Percentiles rank a stretch among this genome's conserved stretches.
Conservation (phyloP, 2,329 filamentous ascomycete species). For the Penicillium sp. region DNA sequence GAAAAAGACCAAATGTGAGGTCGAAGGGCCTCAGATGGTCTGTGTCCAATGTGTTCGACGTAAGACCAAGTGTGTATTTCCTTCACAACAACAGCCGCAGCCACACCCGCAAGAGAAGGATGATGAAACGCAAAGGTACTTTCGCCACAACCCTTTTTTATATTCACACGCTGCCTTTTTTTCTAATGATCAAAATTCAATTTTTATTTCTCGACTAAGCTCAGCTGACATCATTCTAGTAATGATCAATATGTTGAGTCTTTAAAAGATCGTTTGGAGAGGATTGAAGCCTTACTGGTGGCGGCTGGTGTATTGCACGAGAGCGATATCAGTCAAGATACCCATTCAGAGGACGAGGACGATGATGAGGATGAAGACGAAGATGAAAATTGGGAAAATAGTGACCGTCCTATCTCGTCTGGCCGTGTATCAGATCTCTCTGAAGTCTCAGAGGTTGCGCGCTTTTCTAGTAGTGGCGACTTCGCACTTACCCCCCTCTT, state of each 20-base stretch:
- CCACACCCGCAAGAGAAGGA: constrained; percentile 66
- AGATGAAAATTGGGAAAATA: constrained; percentile 1
- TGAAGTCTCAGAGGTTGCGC: constrained; percentile 6
- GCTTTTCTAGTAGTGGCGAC: constrained; percentile 39
- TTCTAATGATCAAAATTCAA: neutral
- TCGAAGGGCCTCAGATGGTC: constrained; percentile 68
- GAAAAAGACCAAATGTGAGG: constrained; percentile 87
- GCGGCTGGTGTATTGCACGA: constrained; percentile 80
- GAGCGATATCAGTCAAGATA: constrained; percentile 64
- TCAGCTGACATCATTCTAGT: neutral
- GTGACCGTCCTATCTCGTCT: constrained; percentile 4
- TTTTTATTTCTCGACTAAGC: neutral
- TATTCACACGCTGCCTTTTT: neutral
- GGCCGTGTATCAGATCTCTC: constrained; percentile 6
- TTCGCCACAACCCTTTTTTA: neutral
- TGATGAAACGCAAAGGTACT: constrained; percentile 83
- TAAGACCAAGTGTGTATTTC: constrained; percentile 91
- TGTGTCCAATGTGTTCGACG: constrained; percentile 93
- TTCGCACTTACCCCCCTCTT: constrained; percentile 71
- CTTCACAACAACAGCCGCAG: constrained; percentile 59
- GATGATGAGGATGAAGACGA: neutral
- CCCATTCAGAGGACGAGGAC: constrained; percentile 22
- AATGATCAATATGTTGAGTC: constrained; percentile 90
- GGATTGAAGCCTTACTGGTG: constrained; percentile 83
- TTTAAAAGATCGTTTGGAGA: constrained; percentile 84